Conservation (phyloP, 805 yeast species). For the Scheffersomyces stipitis region DNA sequence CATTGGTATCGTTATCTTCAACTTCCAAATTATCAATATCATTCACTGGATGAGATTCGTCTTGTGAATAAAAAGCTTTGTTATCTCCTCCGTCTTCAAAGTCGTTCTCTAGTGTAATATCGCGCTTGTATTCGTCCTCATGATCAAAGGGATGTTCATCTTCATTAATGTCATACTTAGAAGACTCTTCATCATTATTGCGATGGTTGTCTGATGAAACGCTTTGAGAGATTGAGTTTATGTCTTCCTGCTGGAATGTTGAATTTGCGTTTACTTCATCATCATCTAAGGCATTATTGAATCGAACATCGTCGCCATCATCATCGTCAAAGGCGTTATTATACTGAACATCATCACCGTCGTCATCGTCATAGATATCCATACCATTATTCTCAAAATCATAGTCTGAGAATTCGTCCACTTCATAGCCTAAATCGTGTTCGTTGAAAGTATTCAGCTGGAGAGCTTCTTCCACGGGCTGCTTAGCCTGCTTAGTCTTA, state of each 20-base stretch:
- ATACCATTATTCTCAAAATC: conserved; percentile 45
- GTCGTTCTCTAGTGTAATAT: conserved; percentile 1
- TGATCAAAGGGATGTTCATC: conserved; percentile 1
- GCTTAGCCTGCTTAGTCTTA: conserved; percentile 36
- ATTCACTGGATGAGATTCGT: neutral
- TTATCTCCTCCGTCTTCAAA: neutral
- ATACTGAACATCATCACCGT: conserved; percentile 33
- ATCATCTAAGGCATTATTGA: conserved; percentile 11
- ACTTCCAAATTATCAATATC: neutral
- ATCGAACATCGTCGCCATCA: conserved; percentile 12
- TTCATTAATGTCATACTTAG: conserved; percentile 7
- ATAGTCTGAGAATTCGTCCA: conserved; percentile 28
- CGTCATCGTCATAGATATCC: conserved; percentile 32
- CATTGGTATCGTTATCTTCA: neutral
- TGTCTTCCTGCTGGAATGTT: too few relatives aligned
- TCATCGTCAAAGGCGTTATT: conserved; percentile 20
- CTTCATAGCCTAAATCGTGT: conserved; percentile 23
- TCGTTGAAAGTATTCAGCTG: conserved; percentile 24
- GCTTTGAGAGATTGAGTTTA: too few relatives aligned
- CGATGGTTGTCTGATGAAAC: too few relatives aligned
- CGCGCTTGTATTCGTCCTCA: conserved; percentile 1
- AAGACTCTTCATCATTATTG: too few relatives aligned
- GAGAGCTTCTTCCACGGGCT: conserved; percentile 6
- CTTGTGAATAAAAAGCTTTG: neutral
- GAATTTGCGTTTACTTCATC: too few relatives aligned